Evolutionary conservation across 225 moss, liverwort and hornwort species (phyloP), one percentile per base, ranked within the genome.

Genomic region (Bryoerythrophyllum caledonicum): DNA sequence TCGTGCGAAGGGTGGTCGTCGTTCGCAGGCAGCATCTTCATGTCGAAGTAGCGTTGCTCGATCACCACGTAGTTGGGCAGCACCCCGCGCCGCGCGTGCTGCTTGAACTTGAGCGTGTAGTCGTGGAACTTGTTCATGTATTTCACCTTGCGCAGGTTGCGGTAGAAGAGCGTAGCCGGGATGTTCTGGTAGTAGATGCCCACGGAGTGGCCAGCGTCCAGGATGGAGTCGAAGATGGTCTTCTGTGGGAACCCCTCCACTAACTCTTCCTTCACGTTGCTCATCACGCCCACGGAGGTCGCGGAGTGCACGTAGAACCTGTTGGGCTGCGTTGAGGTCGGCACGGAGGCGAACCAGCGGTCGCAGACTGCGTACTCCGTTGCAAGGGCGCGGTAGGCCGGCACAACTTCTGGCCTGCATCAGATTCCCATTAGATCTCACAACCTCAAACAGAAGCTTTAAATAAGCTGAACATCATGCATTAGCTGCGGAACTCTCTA

Each of bases 1-100:
- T 99, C 99, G 73, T 99, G 99, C 32, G 99, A 95, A 19, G 99
- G 99, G 74, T 99, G 99, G 72, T 99, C 99, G 60, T 99, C 99
- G 65, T 99, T 99, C 16, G 95, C 95, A 40, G 99, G 99, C 23
- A 95, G 74, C 71, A 90, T 0, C 48, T 85, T 88, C 85, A 87
- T 79, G 83, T 99, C 99, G 64, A 99, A 99, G 78, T 95, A 99
- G 4, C 95, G 90, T 79, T 99, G 99, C 81, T 99, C 99, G 52
- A 99, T 75, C 24, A 99, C 91, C 12, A 83, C 95, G 41, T 99
- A 99, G 71, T 99, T 99, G 49, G 95, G 99, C 10, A 99, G 82
- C 5, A 79, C 35, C 20, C 95, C 99, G 46, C 89, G 56, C 81
- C 82, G 88, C 44, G 99, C 95, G 79, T 99, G 95, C 52, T 88